Conservation (phyloP, 139 green algal genomes). For the Raphidocelis subcapitata region DNA sequence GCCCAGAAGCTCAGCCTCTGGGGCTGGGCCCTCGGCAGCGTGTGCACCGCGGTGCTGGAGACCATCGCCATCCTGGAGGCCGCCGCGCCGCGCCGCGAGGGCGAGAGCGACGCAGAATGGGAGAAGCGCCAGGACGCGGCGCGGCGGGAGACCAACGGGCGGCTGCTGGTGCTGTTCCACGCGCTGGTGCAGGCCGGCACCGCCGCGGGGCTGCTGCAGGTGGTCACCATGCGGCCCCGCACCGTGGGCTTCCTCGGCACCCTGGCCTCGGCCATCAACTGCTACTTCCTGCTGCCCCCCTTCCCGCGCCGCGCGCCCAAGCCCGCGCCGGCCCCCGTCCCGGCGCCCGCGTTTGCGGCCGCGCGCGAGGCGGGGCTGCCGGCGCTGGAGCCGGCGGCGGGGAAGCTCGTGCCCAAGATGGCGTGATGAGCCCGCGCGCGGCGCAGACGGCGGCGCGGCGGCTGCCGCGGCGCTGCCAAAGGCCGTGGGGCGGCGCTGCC, state of each 20-base stretch:
- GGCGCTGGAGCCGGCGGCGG: background rate
- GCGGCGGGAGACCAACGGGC: constrained; percentile 56
- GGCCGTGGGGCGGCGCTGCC: too few relatives aligned
- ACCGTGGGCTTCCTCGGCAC: constrained; percentile 77
- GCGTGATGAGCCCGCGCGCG: too few relatives aligned
- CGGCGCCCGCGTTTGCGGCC: background rate
- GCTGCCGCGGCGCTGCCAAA: too few relatives aligned
- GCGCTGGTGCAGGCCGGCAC: constrained; percentile 64
- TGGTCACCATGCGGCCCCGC: constrained; percentile 75
- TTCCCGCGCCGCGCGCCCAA: constrained; percentile 10
- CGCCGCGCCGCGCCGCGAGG: constrained; percentile 23
- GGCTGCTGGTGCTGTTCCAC: constrained; percentile 69
- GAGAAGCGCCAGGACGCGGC: constrained; percentile 52
- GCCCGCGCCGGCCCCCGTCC: background rate
- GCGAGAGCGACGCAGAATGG: constrained; percentile 67
- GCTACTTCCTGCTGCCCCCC: constrained; percentile 75
- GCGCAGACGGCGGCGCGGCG: too few relatives aligned
- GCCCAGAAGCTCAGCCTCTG: constrained; percentile 73
- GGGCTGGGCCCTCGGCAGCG: constrained; percentile 58
- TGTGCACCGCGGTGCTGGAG: constrained; percentile 50
- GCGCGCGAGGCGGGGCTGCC: background rate
- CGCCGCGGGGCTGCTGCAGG: constrained; percentile 35
- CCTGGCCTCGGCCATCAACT: constrained; percentile 83
- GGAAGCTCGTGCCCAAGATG: constrained; percentile 32
- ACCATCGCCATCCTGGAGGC: constrained; percentile 29